These are phyloP conservation scores for Mycothermus thermophilus DNA, from an alignment of 495 filamentous ascomycete species.

Conservation along the genomic window DNA sequence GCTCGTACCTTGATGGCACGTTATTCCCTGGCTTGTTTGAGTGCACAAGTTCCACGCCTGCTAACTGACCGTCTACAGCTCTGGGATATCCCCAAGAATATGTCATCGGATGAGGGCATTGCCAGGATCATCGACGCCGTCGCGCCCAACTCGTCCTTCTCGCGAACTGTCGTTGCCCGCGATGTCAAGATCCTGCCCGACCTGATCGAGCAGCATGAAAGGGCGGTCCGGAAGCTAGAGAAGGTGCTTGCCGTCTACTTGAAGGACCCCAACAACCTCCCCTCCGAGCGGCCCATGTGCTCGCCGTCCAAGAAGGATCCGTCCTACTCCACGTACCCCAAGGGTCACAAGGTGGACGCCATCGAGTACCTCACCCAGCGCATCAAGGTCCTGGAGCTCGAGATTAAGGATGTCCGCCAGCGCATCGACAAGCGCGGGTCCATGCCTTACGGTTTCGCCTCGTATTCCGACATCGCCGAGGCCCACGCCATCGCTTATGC, in stretches of 20 bases:
- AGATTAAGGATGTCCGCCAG: slow-evolving; percentile 69
- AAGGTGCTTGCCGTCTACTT: slow-evolving; percentile 76
- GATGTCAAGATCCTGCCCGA: slow-evolving; percentile 80
- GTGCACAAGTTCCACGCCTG: not conserved
- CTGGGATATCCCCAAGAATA: slow-evolving; percentile 65
- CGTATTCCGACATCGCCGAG: slow-evolving; percentile 73
- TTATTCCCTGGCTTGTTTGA: not conserved
- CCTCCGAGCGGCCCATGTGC: slow-evolving; percentile 63
- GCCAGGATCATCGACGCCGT: slow-evolving; percentile 61
- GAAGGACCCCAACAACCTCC: slow-evolving; percentile 70
- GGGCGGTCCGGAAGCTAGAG: slow-evolving; percentile 70
- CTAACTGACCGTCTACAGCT: slow-evolving; percentile 40
- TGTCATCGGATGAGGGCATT: slow-evolving; percentile 74
- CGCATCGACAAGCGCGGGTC: slow-evolving; percentile 75
- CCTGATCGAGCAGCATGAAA: slow-evolving; percentile 71
- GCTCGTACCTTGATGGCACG: slow-evolving; percentile 77
- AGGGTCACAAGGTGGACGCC: slow-evolving; percentile 69
- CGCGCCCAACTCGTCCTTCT: slow-evolving; percentile 59
- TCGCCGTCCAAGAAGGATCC: slow-evolving; percentile 59
- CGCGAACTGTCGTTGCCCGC: slow-evolving; percentile 69
- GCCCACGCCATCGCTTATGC: slow-evolving; percentile 80
- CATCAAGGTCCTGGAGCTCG: slow-evolving; percentile 66
- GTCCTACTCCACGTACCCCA: slow-evolving; percentile 39
- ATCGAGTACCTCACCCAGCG: slow-evolving; percentile 85
- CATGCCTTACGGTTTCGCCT: slow-evolving; percentile 87